phyloP scores from a whole-genome alignment of 179 eudicot genomes.

The Sideroxylon spinosum region DNA sequence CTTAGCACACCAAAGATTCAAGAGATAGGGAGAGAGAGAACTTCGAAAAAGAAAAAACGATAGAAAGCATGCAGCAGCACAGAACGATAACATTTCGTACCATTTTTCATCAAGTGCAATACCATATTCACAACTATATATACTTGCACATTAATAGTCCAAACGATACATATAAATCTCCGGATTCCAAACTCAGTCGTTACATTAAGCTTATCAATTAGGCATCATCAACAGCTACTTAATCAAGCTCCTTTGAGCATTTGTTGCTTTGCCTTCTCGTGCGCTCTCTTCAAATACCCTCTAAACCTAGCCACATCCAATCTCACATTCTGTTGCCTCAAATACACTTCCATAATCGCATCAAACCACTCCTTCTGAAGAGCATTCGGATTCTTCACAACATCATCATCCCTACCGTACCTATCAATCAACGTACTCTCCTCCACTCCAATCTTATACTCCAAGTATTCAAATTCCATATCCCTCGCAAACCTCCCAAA shows the following conservation, averaged over 20 bases:
- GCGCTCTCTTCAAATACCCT: conserved; percentile 30
- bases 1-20: too few species aligned
- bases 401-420: conserved; percentile 29
- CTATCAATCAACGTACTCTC: conserved; percentile 44
- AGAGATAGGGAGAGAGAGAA: too few species aligned
- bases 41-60: too few species aligned
- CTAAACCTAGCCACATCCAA: conserved; percentile 37
- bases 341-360: conserved; percentile 34
- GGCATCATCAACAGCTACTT: too few species aligned
- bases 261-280: conserved; percentile 34
- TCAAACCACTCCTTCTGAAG: conserved; percentile 34
- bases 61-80: too few species aligned
- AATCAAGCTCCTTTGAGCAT: conserved; percentile 18
- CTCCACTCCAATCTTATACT: conserved; percentile 34
- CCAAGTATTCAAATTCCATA: conserved; percentile 42
- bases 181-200: not conserved
- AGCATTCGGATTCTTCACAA: conserved; percentile 32
- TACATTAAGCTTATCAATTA: too few species aligned
- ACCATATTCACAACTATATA: too few species aligned
- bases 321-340: conserved; percentile 46
- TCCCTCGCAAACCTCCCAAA: conserved; percentile 37
- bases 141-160: too few species aligned
- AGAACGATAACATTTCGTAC: too few species aligned
- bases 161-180: too few species aligned
- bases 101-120: too few species aligned